Conservation (phyloP, 192 early-diverging fungal genomes). For the Backusella australiensis region DNA sequence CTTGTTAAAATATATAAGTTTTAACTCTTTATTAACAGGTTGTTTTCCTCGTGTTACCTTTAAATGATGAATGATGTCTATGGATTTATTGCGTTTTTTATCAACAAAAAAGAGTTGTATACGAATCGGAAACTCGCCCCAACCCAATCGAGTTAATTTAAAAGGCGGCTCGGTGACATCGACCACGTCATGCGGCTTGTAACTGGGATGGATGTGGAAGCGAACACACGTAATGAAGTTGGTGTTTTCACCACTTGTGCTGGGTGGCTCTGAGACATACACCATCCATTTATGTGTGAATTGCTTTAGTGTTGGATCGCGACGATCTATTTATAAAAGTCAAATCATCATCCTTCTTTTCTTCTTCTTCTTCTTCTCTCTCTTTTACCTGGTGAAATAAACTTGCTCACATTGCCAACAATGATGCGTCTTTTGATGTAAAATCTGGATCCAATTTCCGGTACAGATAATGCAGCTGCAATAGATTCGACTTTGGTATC, state of each 20-base stretch:
- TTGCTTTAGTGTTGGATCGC: conserved; percentile 51
- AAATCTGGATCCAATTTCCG: conserved; percentile 64
- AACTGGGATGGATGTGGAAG: conserved; percentile 88
- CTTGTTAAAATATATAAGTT: conserved; percentile 24
- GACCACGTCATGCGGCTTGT: conserved; percentile 84
- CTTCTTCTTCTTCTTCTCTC: not conserved
- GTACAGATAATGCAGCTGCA: conserved; percentile 19
- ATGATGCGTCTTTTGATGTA: conserved; percentile 67
- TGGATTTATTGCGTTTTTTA: conserved; percentile 71
- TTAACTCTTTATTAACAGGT: not conserved
- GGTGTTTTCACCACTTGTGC: conserved; percentile 42
- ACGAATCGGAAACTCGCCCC: conserved; percentile 92
- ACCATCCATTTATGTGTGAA: conserved; percentile 91
- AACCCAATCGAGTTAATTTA: conserved; percentile 84
- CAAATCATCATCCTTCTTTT: not conserved
- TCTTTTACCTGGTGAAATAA: conserved; percentile 46
- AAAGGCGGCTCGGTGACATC: conserved; percentile 78
- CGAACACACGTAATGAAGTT: conserved; percentile 79
- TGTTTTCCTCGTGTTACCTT: conserved; percentile 46
- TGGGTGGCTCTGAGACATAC: conserved; percentile 67
- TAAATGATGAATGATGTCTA: conserved; percentile 79
- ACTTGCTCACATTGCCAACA: conserved; percentile 76
- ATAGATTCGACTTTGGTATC: conserved; percentile 18
- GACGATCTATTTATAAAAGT: conserved; percentile 36
- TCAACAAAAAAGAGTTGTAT: conserved; percentile 82